Evolutionary conservation across 352 stramenopile species (phyloP), one percentile per base, ranked within the genome.

Genomic region (Phytopythium oedochilum): DNA sequence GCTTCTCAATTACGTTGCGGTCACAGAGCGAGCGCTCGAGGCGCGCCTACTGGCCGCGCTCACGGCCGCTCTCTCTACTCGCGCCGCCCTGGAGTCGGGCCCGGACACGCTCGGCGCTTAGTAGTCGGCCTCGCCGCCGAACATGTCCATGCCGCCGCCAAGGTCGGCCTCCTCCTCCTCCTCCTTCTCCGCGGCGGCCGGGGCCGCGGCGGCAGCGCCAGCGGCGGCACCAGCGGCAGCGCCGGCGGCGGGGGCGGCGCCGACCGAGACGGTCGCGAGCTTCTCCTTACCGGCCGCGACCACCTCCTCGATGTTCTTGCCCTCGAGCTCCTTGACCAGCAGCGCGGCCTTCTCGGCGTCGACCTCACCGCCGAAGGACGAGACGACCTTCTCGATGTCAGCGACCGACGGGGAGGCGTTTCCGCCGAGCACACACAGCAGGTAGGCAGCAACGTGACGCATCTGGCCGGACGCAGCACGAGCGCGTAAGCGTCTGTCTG

Each of bases 361-460:
- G 66, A 83, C 79, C 65, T 92, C 82, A 46, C 77, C 83, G 42
- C 83, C 85, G 70, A 93, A 92, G 58, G 83, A 77, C 51, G 73
- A 80, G 55, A 95, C 68, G 63, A 95, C 82, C 69, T 89, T 88
- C 68, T 92, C 78, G 62, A 95, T 72, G 69, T 95, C 85, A 49
- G 79, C 76, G 46, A 82, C 78, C 57, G 72, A 70, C 45, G 85
- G 85, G 57, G 73, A 67, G 55, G 78, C 73, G 73, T 95, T 95
- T 75, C 85, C 85, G 62, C 83, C 83, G 50, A 95, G 68, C 63
- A 95, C 83, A 83, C 70, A 76, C 70, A 95, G 77, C 71, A 95
- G 78, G 68, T 87, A 93, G 89, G 85, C 85, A 89, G 85, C 85
- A 92, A 95, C 83, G 83, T 95, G 85, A 95, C 85, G 85, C 85